Percentiles rank a stretch among this genome's conserved stretches.
Evolutionary conservation across 768 basidiomycete genomes (phyloP).

Genomic region (Kwoniella pini): DNA sequence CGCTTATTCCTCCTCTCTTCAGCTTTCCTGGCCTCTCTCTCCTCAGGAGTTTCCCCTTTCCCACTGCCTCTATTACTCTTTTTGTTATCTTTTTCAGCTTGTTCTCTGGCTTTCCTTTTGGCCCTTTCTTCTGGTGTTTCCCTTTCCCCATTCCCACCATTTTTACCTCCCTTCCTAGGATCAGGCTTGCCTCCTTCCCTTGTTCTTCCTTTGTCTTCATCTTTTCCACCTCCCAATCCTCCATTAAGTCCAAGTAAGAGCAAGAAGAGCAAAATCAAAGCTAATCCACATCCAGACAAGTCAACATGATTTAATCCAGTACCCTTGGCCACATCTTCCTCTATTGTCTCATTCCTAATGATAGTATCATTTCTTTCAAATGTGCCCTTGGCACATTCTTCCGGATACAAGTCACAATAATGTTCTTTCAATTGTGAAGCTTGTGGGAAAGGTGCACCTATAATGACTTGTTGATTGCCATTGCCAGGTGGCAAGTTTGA

Average conservation of each 20-base stretch:
- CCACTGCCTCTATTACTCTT: background rate
- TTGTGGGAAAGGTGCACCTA: constrained; percentile 24
- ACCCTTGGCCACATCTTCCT: background rate
- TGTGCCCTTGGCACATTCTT: constrained; percentile 12
- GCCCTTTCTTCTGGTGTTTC: no score
- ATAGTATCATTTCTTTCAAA: constrained; percentile 1
- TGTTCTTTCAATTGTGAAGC: constrained; percentile 18
- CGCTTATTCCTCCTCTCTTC: background rate
- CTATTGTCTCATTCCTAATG: background rate
- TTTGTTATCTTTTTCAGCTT: no score
- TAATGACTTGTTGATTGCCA: constrained; percentile 27
- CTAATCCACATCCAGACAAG: constrained; percentile 27
- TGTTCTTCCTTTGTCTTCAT: background rate
- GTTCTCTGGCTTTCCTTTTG: constrained; percentile 1
- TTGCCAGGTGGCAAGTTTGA: background rate
- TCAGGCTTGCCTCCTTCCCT: background rate
- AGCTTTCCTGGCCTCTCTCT: constrained; percentile 8
- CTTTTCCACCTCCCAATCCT: constrained; percentile 1
- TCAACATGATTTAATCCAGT: constrained; percentile 21
- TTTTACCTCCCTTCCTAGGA: background rate
- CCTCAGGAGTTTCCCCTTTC: background rate
- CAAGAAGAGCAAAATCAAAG: constrained; percentile 22
- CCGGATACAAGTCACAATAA: constrained; percentile 33
- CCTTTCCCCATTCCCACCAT: background rate
- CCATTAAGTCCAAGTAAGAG: constrained; percentile 29